Conservation (phyloP, 768 basidiomycete genomes). For the Mycena rosella region DNA sequence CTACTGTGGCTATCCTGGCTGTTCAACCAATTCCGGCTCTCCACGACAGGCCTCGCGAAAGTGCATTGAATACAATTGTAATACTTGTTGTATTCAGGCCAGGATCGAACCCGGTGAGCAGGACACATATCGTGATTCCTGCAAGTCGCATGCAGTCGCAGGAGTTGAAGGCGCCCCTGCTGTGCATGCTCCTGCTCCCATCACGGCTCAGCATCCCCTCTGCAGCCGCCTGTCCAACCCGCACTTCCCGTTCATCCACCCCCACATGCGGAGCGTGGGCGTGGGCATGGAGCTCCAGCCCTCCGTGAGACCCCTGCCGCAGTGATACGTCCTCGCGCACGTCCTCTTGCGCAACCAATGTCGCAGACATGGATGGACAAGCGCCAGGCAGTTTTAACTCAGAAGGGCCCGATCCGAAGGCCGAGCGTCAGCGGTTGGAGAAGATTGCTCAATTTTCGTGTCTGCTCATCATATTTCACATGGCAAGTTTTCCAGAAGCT, state of each 20-base stretch:
- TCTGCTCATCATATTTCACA: not conserved
- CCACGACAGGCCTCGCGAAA: not conserved
- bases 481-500: not conserved
- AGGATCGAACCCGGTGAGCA: not conserved
- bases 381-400: not conserved
- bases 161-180: too few species aligned
- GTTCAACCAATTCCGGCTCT: not conserved
- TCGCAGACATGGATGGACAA: not conserved
- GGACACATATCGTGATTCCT: not conserved
- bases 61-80: conserved; percentile 8
- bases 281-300: too few species aligned
- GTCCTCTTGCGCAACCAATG: not conserved
- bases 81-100: conserved; percentile 2
- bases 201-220: too few species aligned
- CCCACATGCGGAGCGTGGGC: too few species aligned
- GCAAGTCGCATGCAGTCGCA: not conserved
- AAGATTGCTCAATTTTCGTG: not conserved
- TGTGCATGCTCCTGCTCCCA: too few species aligned
- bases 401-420: not conserved
- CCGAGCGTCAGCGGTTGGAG: not conserved
- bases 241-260: too few species aligned
- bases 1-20: not conserved
- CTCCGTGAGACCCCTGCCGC: not conserved
- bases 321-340: not conserved
- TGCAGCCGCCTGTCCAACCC: too few species aligned